Evolutionary conservation across 495 filamentous ascomycete species (phyloP).

Genomic region (Neurospora sp.): DNA sequence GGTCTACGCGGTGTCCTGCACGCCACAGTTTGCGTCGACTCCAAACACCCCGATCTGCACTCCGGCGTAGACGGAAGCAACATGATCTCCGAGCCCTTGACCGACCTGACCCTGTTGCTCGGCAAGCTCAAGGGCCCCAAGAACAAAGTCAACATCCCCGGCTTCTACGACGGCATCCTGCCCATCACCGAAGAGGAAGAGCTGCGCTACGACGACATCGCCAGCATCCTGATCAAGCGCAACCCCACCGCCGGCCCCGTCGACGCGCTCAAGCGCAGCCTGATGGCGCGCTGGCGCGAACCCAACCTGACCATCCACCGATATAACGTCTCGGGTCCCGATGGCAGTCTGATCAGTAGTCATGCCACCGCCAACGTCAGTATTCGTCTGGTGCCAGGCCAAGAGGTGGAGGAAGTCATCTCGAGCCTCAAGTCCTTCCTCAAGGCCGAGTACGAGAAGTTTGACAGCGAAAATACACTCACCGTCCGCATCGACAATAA

Average conservation of each 20-base stretch:
- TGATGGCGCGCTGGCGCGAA: conserved; percentile 94
- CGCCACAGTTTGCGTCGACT: conserved; percentile 78
- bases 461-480: conserved; percentile 72
- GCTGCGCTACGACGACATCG: conserved; percentile 74
- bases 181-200: conserved; percentile 67
- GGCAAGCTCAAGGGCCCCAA: conserved; percentile 63
- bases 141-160: conserved; percentile 53
- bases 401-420: conserved; percentile 68
- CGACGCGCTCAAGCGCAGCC: conserved; percentile 57
- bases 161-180: conserved; percentile 77
- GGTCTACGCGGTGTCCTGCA: conserved; percentile 91
- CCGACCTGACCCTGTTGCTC: conserved; percentile 76
- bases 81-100: conserved; percentile 77
- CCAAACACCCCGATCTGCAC: conserved; percentile 80
- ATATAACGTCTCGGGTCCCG: conserved; percentile 78
- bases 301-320: conserved; percentile 89
- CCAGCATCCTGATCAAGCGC: conserved; percentile 58
- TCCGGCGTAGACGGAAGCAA: conserved; percentile 90
- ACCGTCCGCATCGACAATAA: conserved; percentile 79
- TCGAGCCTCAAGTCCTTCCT: conserved; percentile 55
- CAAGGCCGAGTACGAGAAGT: conserved; percentile 54
- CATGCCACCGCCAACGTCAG: conserved; percentile 79
- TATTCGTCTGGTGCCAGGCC: conserved; percentile 85
- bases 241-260: conserved; percentile 57
- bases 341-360: conserved; percentile 79